Base-by-base conservation (phyloP, 2,329 filamentous ascomycete genomes). In the Ascocoryne sarcoides region DNA sequence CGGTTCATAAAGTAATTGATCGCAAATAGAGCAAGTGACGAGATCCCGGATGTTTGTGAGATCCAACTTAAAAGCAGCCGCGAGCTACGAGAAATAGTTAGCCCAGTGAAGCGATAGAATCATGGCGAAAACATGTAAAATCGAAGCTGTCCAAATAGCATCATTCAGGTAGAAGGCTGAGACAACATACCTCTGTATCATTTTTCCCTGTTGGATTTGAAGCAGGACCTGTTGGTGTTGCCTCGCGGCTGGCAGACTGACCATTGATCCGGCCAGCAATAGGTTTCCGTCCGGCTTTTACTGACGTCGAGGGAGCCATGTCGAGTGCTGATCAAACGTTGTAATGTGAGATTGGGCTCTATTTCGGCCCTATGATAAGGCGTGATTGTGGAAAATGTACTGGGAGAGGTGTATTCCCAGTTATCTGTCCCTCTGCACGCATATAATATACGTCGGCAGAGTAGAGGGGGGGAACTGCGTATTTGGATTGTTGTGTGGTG, bases 1-100 rank as follows among this genome's bases (percentile, higher is more conserved):
- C 2, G 80, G 80, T 59, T 84, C 79, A 60, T 82, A 83, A 36
- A 84, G 68, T 36, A 79, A 70, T 40, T 75, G 71, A 49, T 81
- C 73, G 60, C 80, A 84, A 47, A 84, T 78, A 48, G 78, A 77
- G 63, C 80, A 84, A 42, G 76, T 78, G 51, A 81, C 64, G 21
- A 80, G 66, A 20, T 62, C 63, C 48, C 77, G 70, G 46, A 84
- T 71, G 50, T 71, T 68, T 51, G 78, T 70, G 33, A 84, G 69
- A 58, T 82, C 76, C 33, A 64, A 36, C 41, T 49, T 56, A 38
- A 58, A 55, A 15, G 37, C 29, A 10, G 42, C 23, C n/a, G 48
- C 49, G 45, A 55, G 49, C 56, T 60, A 30, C 26, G 14, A 14
- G 23, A 26, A 7, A 7, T 26, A 26, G 23, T 26, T 26, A 26